A percentile compares a stretch with the other conserved stretches of the same genome.
Conservation (phyloP, 2,329 filamentous ascomycete species). For the Bertia moriformis region DNA sequence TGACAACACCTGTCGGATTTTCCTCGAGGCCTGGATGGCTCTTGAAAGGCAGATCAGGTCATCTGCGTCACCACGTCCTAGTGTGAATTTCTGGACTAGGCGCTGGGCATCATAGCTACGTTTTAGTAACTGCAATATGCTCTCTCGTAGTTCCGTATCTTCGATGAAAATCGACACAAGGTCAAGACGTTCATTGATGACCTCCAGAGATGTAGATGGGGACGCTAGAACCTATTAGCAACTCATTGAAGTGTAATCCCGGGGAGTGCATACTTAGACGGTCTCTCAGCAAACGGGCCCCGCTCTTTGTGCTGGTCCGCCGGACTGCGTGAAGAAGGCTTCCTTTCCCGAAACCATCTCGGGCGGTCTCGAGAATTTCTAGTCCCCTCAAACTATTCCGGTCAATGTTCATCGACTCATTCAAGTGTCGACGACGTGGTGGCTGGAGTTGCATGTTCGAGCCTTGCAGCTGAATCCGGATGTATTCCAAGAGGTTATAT, state of each 20-base stretch:
- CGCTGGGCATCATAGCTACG: slow-evolving; percentile 52
- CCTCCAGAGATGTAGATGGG: slow-evolving; percentile 48
- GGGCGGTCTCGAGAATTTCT: slow-evolving; percentile 51
- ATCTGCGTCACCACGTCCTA: slow-evolving; percentile 56
- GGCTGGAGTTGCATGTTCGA: slow-evolving; percentile 47
- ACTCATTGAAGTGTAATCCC: too few species aligned
- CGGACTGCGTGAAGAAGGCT: slow-evolving; percentile 55
- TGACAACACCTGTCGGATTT: slow-evolving; percentile 17
- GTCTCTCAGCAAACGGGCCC: slow-evolving; percentile 49
- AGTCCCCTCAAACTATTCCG: slow-evolving; percentile 54
- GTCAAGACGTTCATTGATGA: slow-evolving; percentile 54
- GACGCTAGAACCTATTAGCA: slow-evolving; percentile 30
- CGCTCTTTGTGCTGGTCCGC: slow-evolving; percentile 55
- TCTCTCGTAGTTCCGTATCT: slow-evolving; percentile 37
- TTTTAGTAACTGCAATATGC: slow-evolving; percentile 35
- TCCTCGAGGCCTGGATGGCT: slow-evolving; percentile 43
- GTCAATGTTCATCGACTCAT: slow-evolving; percentile 57
- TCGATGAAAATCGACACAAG: slow-evolving; percentile 45
- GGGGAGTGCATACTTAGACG: slow-evolving; percentile 35
- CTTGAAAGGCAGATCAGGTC: slow-evolving; percentile 52
- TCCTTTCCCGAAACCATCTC: slow-evolving; percentile 48
- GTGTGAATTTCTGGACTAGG: slow-evolving; percentile 55
- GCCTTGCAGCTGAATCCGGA: slow-evolving; percentile 44
- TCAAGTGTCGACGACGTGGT: slow-evolving; percentile 39
- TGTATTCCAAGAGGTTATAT: slow-evolving; percentile 48